Evolutionary conservation across 768 basidiomycete genomes (phyloP), one percentile per base, ranked within the genome.

Genomic region (Agrocybe pediades): DNA sequence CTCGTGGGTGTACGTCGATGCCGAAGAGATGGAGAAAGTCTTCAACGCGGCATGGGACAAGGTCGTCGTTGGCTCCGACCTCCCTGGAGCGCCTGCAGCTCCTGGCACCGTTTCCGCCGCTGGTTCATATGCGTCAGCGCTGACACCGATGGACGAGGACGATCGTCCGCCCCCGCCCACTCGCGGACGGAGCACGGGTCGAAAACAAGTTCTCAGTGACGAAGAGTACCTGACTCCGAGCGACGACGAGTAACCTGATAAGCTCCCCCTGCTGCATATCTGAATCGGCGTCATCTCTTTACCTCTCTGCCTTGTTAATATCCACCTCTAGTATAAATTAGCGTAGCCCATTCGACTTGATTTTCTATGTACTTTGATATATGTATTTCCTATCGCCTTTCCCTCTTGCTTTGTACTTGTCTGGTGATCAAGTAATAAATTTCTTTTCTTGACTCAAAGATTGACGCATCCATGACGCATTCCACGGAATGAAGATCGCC

Each of bases 1-100:
- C 1, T 95, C 93, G 0, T 93, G 92, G 90, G 94, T 97, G 30
- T 96, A 95, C 70, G 79, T 90, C 55, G 93, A 96, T 56, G 95
- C 96, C 7, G 90, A 92, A 45, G 91, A 93, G 74, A 92, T 95
- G 90, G 90, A 96, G 72, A 90, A 89, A 65, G 86, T 87, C 45
- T 94, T 95, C 67, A 81, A 89, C 55, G 76, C 83, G 23, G 75
- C 86, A 8, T 92, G 87, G 63, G 79, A 85, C 40, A 81, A 81
- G 29, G 71, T 76, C 46, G 85, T 88, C 41, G 75, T 71, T 13
- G 88, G 87, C 19, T 85, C 83, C 39, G 88, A 87, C 41, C 74
- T 92, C 20, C 90, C 92, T 36, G 91, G 91, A 52, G 89, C 88
- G 2, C 80, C 84, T 17, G 66, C 71, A 7, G 67, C 72, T 1